A percentile compares a stretch with the other conserved stretches of the same genome.
Conservation (phyloP, 2,329 filamentous ascomycete species). For the Cryphonectria nitschkei region DNA sequence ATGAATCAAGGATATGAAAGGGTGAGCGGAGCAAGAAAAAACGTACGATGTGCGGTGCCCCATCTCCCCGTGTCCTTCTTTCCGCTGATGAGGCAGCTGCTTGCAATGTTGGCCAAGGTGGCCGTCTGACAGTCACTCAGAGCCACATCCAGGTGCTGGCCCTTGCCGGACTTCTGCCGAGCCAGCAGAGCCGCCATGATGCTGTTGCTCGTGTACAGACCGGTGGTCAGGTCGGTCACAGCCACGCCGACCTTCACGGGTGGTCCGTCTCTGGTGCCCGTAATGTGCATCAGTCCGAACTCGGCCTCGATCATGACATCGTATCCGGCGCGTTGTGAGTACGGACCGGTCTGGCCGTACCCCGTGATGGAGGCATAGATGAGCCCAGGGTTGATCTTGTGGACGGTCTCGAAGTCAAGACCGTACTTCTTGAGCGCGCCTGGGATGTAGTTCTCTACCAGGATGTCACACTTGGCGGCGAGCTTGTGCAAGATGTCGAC, state of each 20-base stretch:
- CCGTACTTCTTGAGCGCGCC: slow-evolving; percentile 86
- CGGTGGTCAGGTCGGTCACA: slow-evolving; percentile 94
- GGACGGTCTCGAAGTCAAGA: slow-evolving; percentile 84
- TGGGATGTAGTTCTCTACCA: slow-evolving; percentile 97
- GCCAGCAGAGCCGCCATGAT: slow-evolving; percentile 92
- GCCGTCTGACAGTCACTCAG: slow-evolving; percentile 95
- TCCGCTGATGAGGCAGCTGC: slow-evolving; percentile 85
- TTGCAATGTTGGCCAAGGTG: slow-evolving; percentile 92
- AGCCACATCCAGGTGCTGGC: slow-evolving; percentile 90
- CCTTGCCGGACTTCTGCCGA: slow-evolving; percentile 72
- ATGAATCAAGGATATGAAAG: neutral
- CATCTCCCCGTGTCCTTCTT: slow-evolving; percentile 86
- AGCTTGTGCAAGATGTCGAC: slow-evolving; percentile 87
- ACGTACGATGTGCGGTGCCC: slow-evolving; percentile 93
- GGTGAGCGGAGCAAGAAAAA: slow-evolving; percentile 23
- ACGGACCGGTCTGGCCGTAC: slow-evolving; percentile 94
- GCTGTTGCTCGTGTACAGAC: slow-evolving; percentile 91
- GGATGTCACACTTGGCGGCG: slow-evolving; percentile 81
- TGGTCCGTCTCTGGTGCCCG: slow-evolving; percentile 81
- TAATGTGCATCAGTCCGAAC: slow-evolving; percentile 98
- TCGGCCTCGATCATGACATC: slow-evolving; percentile 99
- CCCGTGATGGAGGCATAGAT: slow-evolving; percentile 97
- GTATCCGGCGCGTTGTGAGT: slow-evolving; percentile 85
- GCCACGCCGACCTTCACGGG: slow-evolving; percentile 98
- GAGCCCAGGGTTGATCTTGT: slow-evolving; percentile 79